phyloP scores from a whole-genome alignment of 345 rosid genomes.

The Hirschfeldia incana region DNA sequence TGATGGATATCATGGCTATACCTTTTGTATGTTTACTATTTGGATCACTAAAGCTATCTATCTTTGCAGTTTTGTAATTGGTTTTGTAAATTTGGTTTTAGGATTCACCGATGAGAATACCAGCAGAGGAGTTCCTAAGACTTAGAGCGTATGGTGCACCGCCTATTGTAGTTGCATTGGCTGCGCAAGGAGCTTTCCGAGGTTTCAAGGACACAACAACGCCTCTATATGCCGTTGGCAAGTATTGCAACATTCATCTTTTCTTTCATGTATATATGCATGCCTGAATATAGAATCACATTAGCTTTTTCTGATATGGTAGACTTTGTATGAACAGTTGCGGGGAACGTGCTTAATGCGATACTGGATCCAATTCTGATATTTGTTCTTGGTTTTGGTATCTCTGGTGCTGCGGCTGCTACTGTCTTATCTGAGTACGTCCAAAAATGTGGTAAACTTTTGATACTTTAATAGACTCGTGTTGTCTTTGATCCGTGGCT shows the following conservation, averaged over 20 bases:
- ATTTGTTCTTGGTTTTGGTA: slow-evolving; percentile 67
- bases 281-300: neutral
- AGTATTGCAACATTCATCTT: slow-evolving; percentile 44
- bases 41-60: neutral
- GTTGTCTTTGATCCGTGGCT: slow-evolving; percentile 3
- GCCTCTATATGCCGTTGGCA: slow-evolving; percentile 90
- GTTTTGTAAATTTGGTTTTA: slow-evolving; percentile 21
- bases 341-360: slow-evolving; percentile 75
- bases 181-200: slow-evolving; percentile 93
- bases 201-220: slow-evolving; percentile 94
- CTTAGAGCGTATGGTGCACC: slow-evolving; percentile 92
- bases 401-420: slow-evolving; percentile 85
- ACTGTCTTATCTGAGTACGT: slow-evolving; percentile 98
- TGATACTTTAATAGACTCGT: slow-evolving; percentile 9
- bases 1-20: slow-evolving; percentile 92
- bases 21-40: slow-evolving; percentile 66
- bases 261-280: neutral
- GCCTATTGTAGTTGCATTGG: slow-evolving; percentile 89
- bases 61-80: neutral
- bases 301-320: slow-evolving; percentile 11
- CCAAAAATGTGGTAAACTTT: slow-evolving; percentile 62
- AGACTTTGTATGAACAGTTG: slow-evolving; percentile 54
- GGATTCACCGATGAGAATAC: slow-evolving; percentile 90
- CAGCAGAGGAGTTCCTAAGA: slow-evolving; percentile 78
- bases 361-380: slow-evolving; percentile 77